Base-by-base conservation (phyloP, 129 eudicot genomes). In the Pulicaria dysenterica region DNA sequence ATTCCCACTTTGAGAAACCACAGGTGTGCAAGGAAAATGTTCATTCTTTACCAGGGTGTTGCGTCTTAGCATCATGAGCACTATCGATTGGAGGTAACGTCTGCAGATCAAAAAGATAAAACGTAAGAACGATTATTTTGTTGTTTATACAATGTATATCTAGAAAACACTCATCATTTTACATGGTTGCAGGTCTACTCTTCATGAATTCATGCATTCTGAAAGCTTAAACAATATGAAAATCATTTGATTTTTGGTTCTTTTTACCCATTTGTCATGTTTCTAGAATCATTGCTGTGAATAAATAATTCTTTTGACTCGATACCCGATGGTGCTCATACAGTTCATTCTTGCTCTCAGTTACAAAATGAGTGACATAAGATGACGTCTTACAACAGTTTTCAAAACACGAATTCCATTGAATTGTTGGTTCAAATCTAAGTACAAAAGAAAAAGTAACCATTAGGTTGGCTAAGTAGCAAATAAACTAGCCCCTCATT, bases 1-100 rank as follows among this genome's bases (percentile, higher is more conserved):
- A 66, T 38, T 15, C 67, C 44, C 66, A 36, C 65, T 75, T 58
- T 57, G 55, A 14, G 9, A 58, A 59, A 49, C 47, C 55, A 69
- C 66, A 77, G 48, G 48, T 6, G 38, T 40, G 42, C 8, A 34
- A 53, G 41, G 14, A 37, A 63, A 17, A 70, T 36, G 44, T 11
- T 80, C 84, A 80, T 49, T 74, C 67, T 63, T 73, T 74, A 55
- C 15, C 67, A 54, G 73, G 68, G 54, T 65, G 69, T 72, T 79
- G 83, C 63, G 14, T 48, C 76, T 74, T 80, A 68, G 64, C 72
- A n/a, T 48, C 66, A 46, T 67, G 17, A 41, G 51, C 51, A 68
- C 54, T 55, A 50, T 80, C 80, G 15, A 80, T 62, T 24, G 67
- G 80, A 68, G 80, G 84, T 24, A 80, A 16, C 12, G 84, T 74